phyloP scores from a whole-genome alignment of 2,329 filamentous ascomycete species.

The Epichloe brachyelytri region DNA sequence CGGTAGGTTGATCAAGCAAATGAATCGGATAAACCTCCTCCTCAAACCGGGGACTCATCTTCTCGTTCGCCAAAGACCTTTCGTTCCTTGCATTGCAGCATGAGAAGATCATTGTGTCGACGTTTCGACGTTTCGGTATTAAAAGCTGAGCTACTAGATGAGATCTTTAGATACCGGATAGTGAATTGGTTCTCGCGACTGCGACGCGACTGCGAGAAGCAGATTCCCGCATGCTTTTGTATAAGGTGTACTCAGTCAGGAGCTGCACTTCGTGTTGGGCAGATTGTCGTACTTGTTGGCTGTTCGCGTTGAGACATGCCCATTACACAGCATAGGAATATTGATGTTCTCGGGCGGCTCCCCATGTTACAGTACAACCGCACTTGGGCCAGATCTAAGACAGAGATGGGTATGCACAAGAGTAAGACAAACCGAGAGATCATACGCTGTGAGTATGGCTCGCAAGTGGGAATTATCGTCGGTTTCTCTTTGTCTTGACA shows the following conservation, averaged over 20 bases:
- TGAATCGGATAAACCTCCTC: slow-evolving; percentile 5
- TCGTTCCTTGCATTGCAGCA: slow-evolving; percentile 1
- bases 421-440: background rate
- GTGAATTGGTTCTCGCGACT: background rate
- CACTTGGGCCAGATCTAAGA: background rate
- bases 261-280: background rate
- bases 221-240: background rate
- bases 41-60: background rate
- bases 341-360: background rate
- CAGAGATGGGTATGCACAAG: background rate
- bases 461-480: background rate
- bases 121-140: background rate
- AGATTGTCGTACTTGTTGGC: background rate
- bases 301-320: background rate
- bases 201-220: too few relatives aligned
- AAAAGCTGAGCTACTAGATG: background rate
- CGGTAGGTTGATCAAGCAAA: slow-evolving; percentile 2
- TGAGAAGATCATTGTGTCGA: slow-evolving; percentile 2
- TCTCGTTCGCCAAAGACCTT: background rate
- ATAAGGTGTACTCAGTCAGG: background rate
- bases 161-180: background rate
- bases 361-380: background rate
- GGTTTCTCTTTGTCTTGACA: background rate
- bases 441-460: background rate
- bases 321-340: background rate